Evolutionary conservation across 1,284 basidiomycete species (phyloP), one percentile per base, ranked within the genome.

Genomic region (Cryptococcus sp.): DNA sequence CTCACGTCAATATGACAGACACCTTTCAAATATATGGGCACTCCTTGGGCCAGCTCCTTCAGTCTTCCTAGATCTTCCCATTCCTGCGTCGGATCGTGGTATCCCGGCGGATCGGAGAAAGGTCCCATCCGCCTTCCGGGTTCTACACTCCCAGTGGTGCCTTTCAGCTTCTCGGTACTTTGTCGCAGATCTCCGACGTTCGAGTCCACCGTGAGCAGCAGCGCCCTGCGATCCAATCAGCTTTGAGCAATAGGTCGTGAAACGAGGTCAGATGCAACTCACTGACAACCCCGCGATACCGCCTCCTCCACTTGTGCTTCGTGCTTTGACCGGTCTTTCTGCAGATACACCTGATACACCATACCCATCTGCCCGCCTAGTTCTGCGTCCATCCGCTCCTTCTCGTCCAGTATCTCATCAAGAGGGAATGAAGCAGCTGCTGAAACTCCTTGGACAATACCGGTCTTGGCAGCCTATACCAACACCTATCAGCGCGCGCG

Each of bases 1-100:
- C 67, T 57, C 55, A 69, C 69, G 40, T 73, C 69, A 35, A 71
- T 65, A 52, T 63, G 60, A 5, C 77, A 79, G 7, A 82, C 73
- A 3, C 71, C 81, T 67, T 78, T 82, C 53, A 83, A 66, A 52
- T 81, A 75, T n/a, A 82, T 72, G 1, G 81, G 82, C 13, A 80
- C 63, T 5, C 69, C 76, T 0, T 63, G 69, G 6, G 78, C 79
- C 43, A 65, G 58, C 57, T 62, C 68, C 45, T 77, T 77, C 49
- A 81, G 68, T 78, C 80, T 81, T 6, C 63, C 62, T 30, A 82
- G 67, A 57, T 81, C 80, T 3, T 62, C 55, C 73, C 73, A 77
- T 22, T 70, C 71, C 30, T 69, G 54, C 23, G 55, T 55, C 1
- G 72, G 51, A 54, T 74, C 73, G 46, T 74, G 73, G 40, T 61